Evolutionary conservation across 2,329 filamentous ascomycete genomes (phyloP).

Genomic region (Fusarium buharicum): DNA sequence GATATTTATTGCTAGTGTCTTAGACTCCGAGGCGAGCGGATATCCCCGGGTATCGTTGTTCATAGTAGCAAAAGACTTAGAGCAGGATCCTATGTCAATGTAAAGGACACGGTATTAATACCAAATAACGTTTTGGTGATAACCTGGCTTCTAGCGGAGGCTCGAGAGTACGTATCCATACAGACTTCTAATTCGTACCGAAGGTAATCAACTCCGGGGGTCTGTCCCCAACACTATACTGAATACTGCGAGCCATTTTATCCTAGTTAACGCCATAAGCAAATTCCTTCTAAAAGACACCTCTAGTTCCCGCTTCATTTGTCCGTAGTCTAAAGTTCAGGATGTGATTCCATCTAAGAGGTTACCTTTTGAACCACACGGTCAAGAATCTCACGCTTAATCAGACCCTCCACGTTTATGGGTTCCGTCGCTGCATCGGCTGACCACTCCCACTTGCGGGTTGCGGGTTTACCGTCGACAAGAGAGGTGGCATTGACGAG

Average conservation of each 20-base stretch:
- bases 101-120: background rate
- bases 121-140: background rate
- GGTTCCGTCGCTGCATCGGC: slow-evolving; percentile 25
- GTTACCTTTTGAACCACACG: slow-evolving; percentile 19
- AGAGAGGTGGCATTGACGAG: slow-evolving; percentile 37
- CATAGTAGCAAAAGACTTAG: background rate
- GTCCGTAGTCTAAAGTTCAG: background rate
- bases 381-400: slow-evolving; percentile 21
- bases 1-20: background rate
- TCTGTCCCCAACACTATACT: background rate
- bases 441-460: slow-evolving; percentile 49
- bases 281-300: background rate
- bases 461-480: slow-evolving; percentile 22
- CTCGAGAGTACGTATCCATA: background rate
- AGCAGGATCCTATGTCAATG: background rate
- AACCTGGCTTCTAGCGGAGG: background rate
- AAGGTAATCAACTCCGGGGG: background rate
- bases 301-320: background rate
- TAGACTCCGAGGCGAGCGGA: background rate
- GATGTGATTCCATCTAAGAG: slow-evolving; percentile 26
- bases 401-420: slow-evolving; percentile 38
- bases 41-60: background rate
- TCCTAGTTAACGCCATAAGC: slow-evolving; percentile 4
- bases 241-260: background rate
- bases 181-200: background rate